These are phyloP conservation scores for Starmerella sirachaensis DNA, from an alignment of 805 yeast species.

Conservation along the genomic window DNA sequence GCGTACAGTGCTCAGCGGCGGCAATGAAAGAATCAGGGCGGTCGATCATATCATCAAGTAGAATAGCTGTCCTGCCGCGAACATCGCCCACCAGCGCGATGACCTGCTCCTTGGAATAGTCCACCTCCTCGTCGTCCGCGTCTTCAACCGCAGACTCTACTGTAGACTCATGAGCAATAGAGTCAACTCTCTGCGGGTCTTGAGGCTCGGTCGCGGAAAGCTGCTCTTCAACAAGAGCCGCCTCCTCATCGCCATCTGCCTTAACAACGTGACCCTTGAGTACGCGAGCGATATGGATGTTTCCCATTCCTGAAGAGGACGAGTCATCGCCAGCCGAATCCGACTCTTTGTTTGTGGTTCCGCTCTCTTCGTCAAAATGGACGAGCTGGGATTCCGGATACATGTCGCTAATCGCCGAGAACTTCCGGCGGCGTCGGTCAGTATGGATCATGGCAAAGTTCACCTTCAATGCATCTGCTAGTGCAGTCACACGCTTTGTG, in stretches of 20 bases:
- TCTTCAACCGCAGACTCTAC: conserved; percentile 7
- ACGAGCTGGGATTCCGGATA: conserved; percentile 22
- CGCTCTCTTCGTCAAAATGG: conserved; percentile 19
- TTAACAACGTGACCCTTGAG: conserved; percentile 92
- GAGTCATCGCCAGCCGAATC: conserved; percentile 6
- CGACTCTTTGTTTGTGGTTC: conserved; percentile 8
- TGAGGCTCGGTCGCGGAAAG: conserved; percentile 29
- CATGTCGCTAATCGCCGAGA: conserved; percentile 28
- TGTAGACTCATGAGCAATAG: background rate
- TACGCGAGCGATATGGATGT: conserved; percentile 85
- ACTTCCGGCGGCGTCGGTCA: conserved; percentile 84
- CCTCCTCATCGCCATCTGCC: conserved; percentile 11
- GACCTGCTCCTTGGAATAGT: conserved; percentile 59
- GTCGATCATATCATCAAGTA: conserved; percentile 94
- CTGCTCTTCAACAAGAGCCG: background rate
- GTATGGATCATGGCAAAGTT: conserved; percentile 99
- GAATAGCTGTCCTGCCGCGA: conserved; percentile 78
- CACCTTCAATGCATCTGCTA: conserved; percentile 92
- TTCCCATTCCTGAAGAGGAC: conserved; percentile 22
- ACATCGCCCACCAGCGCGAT: conserved; percentile 97
- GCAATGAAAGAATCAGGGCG: conserved; percentile 88
- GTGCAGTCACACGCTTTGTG: conserved; percentile 90
- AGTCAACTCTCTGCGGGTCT: background rate
- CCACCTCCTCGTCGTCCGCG: conserved; percentile 58
- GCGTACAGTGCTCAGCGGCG: conserved; percentile 93